These are phyloP conservation scores for Septoria petroselini DNA, from an alignment of 2,329 filamentous ascomycete genomes.

Conservation along the genomic window DNA sequence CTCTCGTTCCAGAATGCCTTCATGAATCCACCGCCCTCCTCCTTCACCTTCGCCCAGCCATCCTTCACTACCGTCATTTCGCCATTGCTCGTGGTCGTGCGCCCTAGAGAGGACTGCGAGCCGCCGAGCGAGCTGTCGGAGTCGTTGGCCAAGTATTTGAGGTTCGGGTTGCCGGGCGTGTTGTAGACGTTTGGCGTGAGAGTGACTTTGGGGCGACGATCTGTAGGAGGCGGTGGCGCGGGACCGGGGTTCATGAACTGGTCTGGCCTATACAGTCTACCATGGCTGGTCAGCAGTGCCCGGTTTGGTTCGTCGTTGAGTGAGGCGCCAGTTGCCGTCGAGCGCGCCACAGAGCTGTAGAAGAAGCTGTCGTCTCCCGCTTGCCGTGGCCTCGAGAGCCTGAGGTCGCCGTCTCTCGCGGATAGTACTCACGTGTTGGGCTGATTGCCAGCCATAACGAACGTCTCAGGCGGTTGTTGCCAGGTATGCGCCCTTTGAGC, in stretches of 20 bases:
- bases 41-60: conserved; percentile 82
- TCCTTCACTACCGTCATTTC: conserved; percentile 51
- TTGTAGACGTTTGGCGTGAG: conserved; percentile 71
- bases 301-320: background rate
- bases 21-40: conserved; percentile 69
- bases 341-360: background rate
- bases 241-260: conserved; percentile 97
- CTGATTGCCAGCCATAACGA: conserved; percentile 21
- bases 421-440: conserved; percentile 17
- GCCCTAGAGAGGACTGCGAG: conserved; percentile 42
- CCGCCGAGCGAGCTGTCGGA: conserved; percentile 40
- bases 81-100: conserved; percentile 42
- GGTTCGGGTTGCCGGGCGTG: conserved; percentile 69
- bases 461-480: conserved; percentile 11
- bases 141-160: conserved; percentile 19
- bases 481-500: conserved; percentile 14
- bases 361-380: no score
- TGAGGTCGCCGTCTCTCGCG: background rate
- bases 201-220: conserved; percentile 71
- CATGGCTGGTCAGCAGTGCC: conserved; percentile 4
- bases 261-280: conserved; percentile 59
- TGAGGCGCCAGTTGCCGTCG: background rate
- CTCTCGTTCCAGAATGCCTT: conserved; percentile 74
- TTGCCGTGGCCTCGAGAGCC: no score
- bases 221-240: conserved; percentile 82